These are phyloP conservation scores for Cryptococcus sp. DNA, from an alignment of 1,284 basidiomycete species.

Conservation along the genomic window DNA sequence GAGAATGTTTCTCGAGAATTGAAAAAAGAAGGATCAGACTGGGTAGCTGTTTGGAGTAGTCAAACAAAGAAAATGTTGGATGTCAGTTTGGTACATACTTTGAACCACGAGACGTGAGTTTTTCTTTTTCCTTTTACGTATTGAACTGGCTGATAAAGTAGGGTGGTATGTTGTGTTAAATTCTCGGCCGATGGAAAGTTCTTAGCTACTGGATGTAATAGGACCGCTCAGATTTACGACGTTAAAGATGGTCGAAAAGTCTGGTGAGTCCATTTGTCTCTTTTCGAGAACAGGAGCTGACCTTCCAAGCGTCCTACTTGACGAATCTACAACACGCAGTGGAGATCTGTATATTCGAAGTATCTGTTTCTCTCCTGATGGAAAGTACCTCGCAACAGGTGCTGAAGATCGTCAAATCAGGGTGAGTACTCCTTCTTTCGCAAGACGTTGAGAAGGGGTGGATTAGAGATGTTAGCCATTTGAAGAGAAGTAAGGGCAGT, in stretches of 20 bases:
- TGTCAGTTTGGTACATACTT: slow-evolving; percentile 81
- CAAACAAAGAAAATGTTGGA: slow-evolving; percentile 76
- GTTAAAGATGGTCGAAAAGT: slow-evolving; percentile 76
- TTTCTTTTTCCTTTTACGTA: neutral
- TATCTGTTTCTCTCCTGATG: slow-evolving; percentile 78
- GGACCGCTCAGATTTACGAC: slow-evolving; percentile 84
- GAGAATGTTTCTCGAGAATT: slow-evolving; percentile 53
- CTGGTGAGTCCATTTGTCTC: slow-evolving; percentile 53
- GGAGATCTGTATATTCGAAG: slow-evolving; percentile 79
- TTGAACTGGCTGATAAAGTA: slow-evolving; percentile 28
- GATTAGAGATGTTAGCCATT: too few relatives aligned
- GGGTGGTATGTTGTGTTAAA: slow-evolving; percentile 86
- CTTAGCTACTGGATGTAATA: slow-evolving; percentile 86
- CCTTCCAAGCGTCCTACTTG: slow-evolving; percentile 60
- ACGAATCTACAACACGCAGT: slow-evolving; percentile 60
- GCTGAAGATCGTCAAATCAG: slow-evolving; percentile 78
- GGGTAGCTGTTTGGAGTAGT: slow-evolving; percentile 92
- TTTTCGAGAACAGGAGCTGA: neutral
- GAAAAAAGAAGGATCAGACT: slow-evolving; percentile 81
- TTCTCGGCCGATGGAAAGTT: slow-evolving; percentile 85
- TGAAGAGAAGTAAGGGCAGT: too few relatives aligned
- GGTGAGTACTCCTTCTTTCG: too few relatives aligned
- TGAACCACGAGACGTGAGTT: slow-evolving; percentile 83
- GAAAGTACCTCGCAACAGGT: slow-evolving; percentile 72
- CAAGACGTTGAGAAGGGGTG: too few relatives aligned